Evolutionary conservation across 2,329 filamentous ascomycete species (phyloP).

Genomic region (Aureobasidium uvarum): DNA sequence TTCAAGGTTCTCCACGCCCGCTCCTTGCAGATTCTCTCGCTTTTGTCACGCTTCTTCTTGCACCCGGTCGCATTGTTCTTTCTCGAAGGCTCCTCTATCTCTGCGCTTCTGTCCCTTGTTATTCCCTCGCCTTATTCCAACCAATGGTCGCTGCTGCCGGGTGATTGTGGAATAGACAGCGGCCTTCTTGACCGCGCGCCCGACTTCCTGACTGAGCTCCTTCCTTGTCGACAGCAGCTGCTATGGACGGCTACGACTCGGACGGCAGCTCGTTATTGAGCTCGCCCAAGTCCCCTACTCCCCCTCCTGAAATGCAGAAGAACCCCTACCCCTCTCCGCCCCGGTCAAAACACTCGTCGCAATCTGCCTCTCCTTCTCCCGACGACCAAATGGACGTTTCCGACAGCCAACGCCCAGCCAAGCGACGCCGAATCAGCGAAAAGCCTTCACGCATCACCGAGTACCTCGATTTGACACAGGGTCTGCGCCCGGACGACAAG

Average conservation of each 20-base stretch:
- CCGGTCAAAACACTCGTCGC: conserved; percentile 48
- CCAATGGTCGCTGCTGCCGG: conserved; percentile 18
- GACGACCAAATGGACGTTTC: conserved; percentile 46
- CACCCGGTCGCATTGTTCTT: conserved; percentile 5
- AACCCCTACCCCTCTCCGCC: conserved; percentile 35
- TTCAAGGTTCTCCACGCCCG: conserved; percentile 11
- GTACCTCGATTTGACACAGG: conserved; percentile 68
- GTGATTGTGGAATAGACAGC: conserved; percentile 11
- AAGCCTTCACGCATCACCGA: conserved; percentile 74
- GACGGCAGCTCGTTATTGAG: conserved; percentile 43
- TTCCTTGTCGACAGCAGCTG: conserved; percentile 29
- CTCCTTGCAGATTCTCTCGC: conserved; percentile 1
- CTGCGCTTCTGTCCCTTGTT: not conserved
- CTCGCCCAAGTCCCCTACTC: conserved; percentile 42
- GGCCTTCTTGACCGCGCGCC: conserved; percentile 22
- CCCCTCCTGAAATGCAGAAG: conserved; percentile 34
- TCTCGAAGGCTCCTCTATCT: not conserved
- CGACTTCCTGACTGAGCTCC: conserved; percentile 8
- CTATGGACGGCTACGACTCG: conserved; percentile 37
- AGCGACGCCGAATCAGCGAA: conserved; percentile 67
- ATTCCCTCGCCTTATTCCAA: not conserved
- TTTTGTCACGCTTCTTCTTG: not conserved
- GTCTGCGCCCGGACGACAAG: conserved; percentile 57
- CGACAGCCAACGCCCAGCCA: conserved; percentile 67
- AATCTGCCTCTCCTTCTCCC: conserved; percentile 47